A percentile compares a stretch with the other conserved stretches of the same genome.
phyloP scores from a whole-genome alignment of 1,284 basidiomycete genomes.

The Laetiporus sulphureus region DNA sequence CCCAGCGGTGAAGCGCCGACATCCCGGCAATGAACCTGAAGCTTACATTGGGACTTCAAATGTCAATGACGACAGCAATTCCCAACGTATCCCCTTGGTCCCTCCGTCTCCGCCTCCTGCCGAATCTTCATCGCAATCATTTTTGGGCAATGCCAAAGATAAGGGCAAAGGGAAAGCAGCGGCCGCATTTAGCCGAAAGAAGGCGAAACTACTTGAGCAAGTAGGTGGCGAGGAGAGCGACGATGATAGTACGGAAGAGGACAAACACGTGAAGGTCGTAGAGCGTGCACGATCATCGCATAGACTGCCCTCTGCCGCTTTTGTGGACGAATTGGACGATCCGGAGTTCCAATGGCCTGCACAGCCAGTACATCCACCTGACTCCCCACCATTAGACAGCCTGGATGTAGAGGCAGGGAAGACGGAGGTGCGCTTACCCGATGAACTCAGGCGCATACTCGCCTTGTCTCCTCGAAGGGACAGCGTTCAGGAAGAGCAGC shows the following conservation, averaged over 20 bases:
- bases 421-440: slow-evolving; percentile 57
- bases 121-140: slow-evolving; percentile 22
- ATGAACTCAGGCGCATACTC: slow-evolving; percentile 55
- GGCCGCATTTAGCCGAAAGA: slow-evolving; percentile 31
- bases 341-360: slow-evolving; percentile 25
- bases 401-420: slow-evolving; percentile 20
- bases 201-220: slow-evolving; percentile 26
- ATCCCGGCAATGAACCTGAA: slow-evolving; percentile 10
- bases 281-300: slow-evolving; percentile 21
- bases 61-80: slow-evolving; percentile 3
- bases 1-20: slow-evolving; percentile 19
- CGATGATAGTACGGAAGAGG: slow-evolving; percentile 31
- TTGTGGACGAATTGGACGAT: slow-evolving; percentile 8
- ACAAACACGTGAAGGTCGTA: slow-evolving; percentile 26
- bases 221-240: slow-evolving; percentile 16
- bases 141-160: slow-evolving; percentile 23
- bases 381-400: slow-evolving; percentile 7
- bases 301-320: background rate
- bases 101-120: slow-evolving; percentile 62
- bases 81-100: slow-evolving; percentile 20
- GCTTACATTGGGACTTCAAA: slow-evolving; percentile 9
- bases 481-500: slow-evolving; percentile 41
- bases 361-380: slow-evolving; percentile 10
- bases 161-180: slow-evolving; percentile 33
- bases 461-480: slow-evolving; percentile 41